Evolutionary conservation across 148 eudicot genomes (phyloP).

Genomic region (Hydrangea macrophylla): DNA sequence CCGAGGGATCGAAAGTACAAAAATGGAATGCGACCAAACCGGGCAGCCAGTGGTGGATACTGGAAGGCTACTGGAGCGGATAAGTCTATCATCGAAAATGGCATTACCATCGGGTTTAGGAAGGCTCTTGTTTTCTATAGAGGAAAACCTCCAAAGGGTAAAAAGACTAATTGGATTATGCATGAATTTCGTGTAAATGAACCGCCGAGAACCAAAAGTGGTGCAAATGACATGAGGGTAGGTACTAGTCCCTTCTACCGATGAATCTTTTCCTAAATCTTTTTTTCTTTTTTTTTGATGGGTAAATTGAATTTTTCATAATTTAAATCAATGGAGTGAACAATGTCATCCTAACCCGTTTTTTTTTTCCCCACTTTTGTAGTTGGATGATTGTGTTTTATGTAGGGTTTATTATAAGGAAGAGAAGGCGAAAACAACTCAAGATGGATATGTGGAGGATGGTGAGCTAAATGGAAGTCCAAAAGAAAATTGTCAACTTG

Average conservation of each 20-base stretch:
- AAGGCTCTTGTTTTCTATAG: background rate
- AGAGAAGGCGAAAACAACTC: background rate
- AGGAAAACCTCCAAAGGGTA: background rate
- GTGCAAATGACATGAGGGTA: background rate
- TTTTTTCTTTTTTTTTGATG: too few species aligned
- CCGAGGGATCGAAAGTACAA: background rate
- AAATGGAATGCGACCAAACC: background rate
- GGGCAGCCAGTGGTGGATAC: background rate
- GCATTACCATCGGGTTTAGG: background rate
- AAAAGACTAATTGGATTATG: background rate
- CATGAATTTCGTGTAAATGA: background rate
- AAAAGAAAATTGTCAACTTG: too few species aligned
- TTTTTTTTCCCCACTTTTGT: background rate
- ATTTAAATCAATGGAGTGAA: too few species aligned
- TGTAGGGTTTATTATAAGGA: background rate
- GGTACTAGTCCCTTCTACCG: too few species aligned
- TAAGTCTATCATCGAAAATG: background rate
- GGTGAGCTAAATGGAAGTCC: too few species aligned
- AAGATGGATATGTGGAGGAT: too few species aligned
- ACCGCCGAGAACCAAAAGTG: background rate
- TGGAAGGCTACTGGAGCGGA: background rate
- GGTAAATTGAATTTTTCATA: too few species aligned
- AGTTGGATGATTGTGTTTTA: background rate
- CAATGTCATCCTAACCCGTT: too few species aligned
- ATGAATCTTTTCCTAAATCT: too few species aligned